A percentile compares a stretch with the other conserved stretches of the same genome.
These are phyloP conservation scores for Pyricularia grisea DNA, from an alignment of 2,329 filamentous ascomycete genomes.

Conservation along the genomic window DNA sequence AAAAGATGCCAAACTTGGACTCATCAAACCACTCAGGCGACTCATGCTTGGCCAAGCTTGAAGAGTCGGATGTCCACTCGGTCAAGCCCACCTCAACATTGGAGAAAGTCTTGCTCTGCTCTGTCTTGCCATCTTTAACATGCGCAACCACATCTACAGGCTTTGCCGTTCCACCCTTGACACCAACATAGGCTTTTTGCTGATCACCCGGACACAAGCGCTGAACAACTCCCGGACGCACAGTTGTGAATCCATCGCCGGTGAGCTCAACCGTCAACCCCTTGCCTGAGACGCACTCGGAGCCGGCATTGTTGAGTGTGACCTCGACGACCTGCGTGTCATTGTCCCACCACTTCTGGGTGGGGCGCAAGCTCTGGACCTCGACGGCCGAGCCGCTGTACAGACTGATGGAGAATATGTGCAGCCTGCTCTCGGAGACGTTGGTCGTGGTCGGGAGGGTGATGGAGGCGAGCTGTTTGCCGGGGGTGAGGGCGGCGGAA, in stretches of 20 bases:
- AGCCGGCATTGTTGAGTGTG: slow-evolving; percentile 25
- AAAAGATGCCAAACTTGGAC: slow-evolving; percentile 50
- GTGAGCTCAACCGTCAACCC: slow-evolving; percentile 20
- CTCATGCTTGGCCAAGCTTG: slow-evolving; percentile 27
- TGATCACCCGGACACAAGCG: slow-evolving; percentile 34
- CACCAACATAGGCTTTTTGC: slow-evolving; percentile 23
- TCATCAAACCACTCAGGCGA: slow-evolving; percentile 44
- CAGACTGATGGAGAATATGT: slow-evolving; percentile 32
- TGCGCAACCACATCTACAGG: background rate
- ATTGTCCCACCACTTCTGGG: slow-evolving; percentile 28
- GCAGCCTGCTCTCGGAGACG: slow-evolving; percentile 19
- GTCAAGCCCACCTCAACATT: slow-evolving; percentile 22
- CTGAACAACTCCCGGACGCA: slow-evolving; percentile 27
- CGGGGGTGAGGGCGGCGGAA: slow-evolving; percentile 24
- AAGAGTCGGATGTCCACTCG: slow-evolving; percentile 13
- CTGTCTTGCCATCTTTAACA: slow-evolving; percentile 7
- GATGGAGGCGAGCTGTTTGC: slow-evolving; percentile 27
- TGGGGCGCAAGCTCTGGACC: slow-evolving; percentile 30
- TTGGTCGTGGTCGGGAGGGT: slow-evolving; percentile 28
- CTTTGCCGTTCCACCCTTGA: background rate
- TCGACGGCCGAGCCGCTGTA: slow-evolving; percentile 16
- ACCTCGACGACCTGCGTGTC: slow-evolving; percentile 30
- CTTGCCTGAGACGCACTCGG: slow-evolving; percentile 21
- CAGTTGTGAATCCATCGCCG: slow-evolving; percentile 30
- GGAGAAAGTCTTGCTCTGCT: slow-evolving; percentile 11